Conservation (phyloP, 129 eudicot species). For the Artemisia argyi region DNA sequence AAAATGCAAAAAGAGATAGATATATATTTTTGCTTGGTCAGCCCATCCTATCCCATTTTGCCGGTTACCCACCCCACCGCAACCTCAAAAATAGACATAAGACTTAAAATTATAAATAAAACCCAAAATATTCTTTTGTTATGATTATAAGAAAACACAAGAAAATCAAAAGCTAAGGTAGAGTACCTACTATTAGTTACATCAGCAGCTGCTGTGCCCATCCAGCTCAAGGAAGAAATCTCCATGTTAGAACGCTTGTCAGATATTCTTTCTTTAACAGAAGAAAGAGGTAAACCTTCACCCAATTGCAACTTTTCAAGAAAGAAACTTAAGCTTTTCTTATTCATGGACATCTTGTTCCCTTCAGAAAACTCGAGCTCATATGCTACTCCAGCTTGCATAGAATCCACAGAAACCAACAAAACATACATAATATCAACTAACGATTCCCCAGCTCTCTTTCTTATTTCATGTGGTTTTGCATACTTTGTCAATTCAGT, state of each 20-base stretch:
- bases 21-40: too few relatives aligned
- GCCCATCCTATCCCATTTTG: too few relatives aligned
- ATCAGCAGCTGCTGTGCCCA: slow-evolving; percentile 76
- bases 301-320: slow-evolving; percentile 60
- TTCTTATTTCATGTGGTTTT: slow-evolving; percentile 35
- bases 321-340: slow-evolving; percentile 47
- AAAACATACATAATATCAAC: slow-evolving; percentile 62
- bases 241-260: slow-evolving; percentile 31
- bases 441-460: slow-evolving; percentile 43
- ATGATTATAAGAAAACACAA: slow-evolving; percentile 5
- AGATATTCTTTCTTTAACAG: slow-evolving; percentile 40
- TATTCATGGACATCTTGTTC: slow-evolving; percentile 19
- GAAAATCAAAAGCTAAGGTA: slow-evolving; percentile 41
- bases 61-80: too few relatives aligned
- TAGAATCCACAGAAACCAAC: slow-evolving; percentile 54
- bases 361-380: slow-evolving; percentile 55
- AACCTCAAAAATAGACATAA: too few relatives aligned
- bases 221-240: slow-evolving; percentile 80
- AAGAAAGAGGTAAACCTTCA: slow-evolving; percentile 41
- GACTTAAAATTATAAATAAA: not conserved
- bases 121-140: not conserved
- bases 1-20: too few relatives aligned
- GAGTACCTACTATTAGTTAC: slow-evolving; percentile 67
- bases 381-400: slow-evolving; percentile 46
- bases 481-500: slow-evolving; percentile 25